Evolutionary conservation across 306 rosid species (phyloP), one percentile per base, ranked within the genome.

Genomic region (Phaseolus lunatus): DNA sequence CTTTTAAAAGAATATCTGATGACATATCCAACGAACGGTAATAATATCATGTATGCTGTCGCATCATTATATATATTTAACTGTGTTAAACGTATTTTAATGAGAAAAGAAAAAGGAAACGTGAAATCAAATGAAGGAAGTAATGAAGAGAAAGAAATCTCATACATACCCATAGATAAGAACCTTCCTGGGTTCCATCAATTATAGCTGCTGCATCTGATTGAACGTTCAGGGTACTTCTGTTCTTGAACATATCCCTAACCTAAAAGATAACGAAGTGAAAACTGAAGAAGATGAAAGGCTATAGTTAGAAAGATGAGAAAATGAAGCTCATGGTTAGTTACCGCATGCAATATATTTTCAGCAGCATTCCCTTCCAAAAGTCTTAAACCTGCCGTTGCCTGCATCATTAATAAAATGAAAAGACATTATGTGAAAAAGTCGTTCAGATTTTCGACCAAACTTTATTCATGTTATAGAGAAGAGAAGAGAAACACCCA

Each of bases 121-220:
- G n/a, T n/a, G n/a, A 31, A 31, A 4, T 31, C 4, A 31, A 29
- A 29, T 31, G 35, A 8, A 8, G 43, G 7, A 16, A 50, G 24
- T 19, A n/a, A n/a, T n/a, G n/a, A n/a, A n/a, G n/a, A n/a, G n/a
- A n/a, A n/a, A n/a, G n/a, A n/a, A n/a, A n/a, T n/a, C 24, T 1
- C 2, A 24, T 24, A 24, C 39, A 0, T 62, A 62, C 69, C 69
- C 69, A 92, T 78, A 85, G 88, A 67, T 76, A 92, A 41, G 97
- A 82, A 7, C 95, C 97, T 78, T 89, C 97, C 76, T 88, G 90
- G 79, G 87, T 85, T 80, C 95, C 97, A 83, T 44, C 86, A 86
- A 43, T 87, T 74, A 92, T 84, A 16, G 88, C 16, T 23, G 88
- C 95, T 0, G 86, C 85, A 75, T 80, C 73, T 2, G 84, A 7